Conservation (phyloP, 495 filamentous ascomycete species). For the Zalerion maritima region DNA sequence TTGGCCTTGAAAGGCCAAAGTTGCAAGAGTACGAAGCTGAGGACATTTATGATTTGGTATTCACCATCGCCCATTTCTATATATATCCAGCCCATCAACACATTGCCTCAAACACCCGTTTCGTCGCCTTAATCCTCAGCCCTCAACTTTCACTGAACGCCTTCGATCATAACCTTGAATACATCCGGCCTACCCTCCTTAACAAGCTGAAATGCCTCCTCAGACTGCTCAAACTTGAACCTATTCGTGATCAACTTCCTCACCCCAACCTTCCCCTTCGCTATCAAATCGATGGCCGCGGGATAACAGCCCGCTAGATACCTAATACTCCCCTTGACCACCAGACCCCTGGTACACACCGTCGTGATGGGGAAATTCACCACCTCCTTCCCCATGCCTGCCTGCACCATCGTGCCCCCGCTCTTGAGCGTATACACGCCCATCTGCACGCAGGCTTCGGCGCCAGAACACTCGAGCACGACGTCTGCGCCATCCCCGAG, state of each 20-base stretch:
- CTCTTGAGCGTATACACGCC: conserved; percentile 36
- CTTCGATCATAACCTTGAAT: conserved; percentile 20
- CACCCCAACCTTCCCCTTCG: conserved; percentile 35
- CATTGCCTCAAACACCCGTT: too few species aligned
- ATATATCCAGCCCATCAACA: too few species aligned
- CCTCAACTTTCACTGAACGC: too few species aligned
- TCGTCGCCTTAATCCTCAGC: too few species aligned
- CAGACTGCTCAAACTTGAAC: conserved; percentile 38
- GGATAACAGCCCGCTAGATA: conserved; percentile 43
- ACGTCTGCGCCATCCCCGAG: conserved; percentile 38
- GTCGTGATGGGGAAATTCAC: conserved; percentile 42
- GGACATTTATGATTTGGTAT: too few species aligned
- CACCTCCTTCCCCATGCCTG: conserved; percentile 43
- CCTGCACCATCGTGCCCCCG: conserved; percentile 46
- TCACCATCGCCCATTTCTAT: too few species aligned
- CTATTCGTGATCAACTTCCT: conserved; percentile 36
- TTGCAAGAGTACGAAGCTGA: too few species aligned
- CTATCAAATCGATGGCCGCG: conserved; percentile 34
- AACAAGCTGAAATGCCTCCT: conserved; percentile 31
- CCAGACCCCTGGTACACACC: conserved; percentile 39
- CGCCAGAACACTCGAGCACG: conserved; percentile 43
- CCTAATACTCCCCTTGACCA: conserved; percentile 37
- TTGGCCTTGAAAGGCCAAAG: too few species aligned
- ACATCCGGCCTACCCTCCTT: conserved; percentile 11
- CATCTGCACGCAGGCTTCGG: conserved; percentile 36